Evolutionary conservation across 2,329 filamentous ascomycete genomes (phyloP).

Genomic region (Nigrospora oryzae): DNA sequence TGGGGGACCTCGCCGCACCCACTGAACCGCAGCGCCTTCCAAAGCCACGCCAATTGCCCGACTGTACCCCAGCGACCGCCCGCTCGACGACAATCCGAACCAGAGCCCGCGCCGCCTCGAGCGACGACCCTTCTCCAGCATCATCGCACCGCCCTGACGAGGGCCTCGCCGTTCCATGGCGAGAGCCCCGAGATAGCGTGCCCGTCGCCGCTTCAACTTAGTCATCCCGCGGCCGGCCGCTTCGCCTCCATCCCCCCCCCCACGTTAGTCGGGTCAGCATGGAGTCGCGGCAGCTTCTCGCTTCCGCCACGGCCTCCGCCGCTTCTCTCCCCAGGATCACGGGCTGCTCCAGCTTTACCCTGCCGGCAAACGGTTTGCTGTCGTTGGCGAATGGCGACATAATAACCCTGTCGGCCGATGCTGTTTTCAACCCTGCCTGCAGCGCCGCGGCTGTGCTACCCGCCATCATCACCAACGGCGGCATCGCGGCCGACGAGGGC

Average conservation of each 20-base stretch:
- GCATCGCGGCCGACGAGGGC: conserved; percentile 29
- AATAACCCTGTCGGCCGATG: conserved; percentile 50
- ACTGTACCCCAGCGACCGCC: too few relatives aligned
- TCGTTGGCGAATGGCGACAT: conserved; percentile 42
- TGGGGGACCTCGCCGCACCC: too few relatives aligned
- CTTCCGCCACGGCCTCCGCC: conserved; percentile 17
- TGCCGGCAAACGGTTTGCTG: conserved; percentile 36
- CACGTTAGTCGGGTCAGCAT: conserved; percentile 7
- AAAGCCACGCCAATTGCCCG: too few relatives aligned
- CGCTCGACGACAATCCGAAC: too few relatives aligned
- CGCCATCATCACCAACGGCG: conserved; percentile 31
- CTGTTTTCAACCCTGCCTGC: conserved; percentile 52
- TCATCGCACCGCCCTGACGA: neutral
- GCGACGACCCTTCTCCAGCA: too few relatives aligned
- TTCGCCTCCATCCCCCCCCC: conserved; percentile 6
- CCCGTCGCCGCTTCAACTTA: conserved; percentile 12
- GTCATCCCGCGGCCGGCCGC: conserved; percentile 17
- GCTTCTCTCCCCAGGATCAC: conserved; percentile 12
- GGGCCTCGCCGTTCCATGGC: conserved; percentile 23
- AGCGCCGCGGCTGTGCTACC: conserved; percentile 32
- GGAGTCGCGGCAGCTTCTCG: conserved; percentile 13
- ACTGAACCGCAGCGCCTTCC: too few relatives aligned
- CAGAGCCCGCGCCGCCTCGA: too few relatives aligned
- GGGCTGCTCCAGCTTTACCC: conserved; percentile 30
- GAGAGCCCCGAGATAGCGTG: conserved; percentile 18